Conservation (phyloP, 2,329 filamentous ascomycete species). For the Incumbomyces delicatus region DNA sequence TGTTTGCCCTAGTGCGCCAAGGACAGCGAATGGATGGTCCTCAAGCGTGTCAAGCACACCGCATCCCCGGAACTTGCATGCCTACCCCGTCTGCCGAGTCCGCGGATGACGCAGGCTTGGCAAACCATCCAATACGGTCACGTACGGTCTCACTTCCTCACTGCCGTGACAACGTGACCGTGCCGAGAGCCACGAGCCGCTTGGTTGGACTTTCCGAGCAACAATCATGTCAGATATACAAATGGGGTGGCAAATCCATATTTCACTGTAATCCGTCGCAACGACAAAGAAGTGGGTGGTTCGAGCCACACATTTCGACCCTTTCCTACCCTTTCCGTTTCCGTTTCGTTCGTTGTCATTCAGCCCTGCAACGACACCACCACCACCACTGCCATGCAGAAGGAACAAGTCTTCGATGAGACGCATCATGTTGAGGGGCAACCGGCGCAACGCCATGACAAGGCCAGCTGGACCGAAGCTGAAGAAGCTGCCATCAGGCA, state of each 20-base stretch:
- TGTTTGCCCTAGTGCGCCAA: too few relatives aligned
- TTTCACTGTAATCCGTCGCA: neutral
- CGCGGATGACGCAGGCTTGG: too few relatives aligned
- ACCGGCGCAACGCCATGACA: conserved; percentile 2
- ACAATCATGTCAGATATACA: neutral
- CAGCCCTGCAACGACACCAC: neutral
- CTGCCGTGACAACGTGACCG: too few relatives aligned
- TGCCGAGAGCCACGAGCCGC: too few relatives aligned
- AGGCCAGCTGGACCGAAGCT: conserved; percentile 15
- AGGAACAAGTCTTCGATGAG: neutral
- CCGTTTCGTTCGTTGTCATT: neutral
- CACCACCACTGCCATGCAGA: neutral
- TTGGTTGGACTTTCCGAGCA: too few relatives aligned
- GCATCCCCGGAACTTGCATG: too few relatives aligned
- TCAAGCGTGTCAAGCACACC: too few relatives aligned
- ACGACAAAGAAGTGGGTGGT: neutral
- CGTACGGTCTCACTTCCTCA: too few relatives aligned
- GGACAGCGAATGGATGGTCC: too few relatives aligned
- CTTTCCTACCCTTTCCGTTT: neutral
- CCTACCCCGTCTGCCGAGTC: too few relatives aligned
- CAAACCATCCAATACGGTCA: too few relatives aligned
- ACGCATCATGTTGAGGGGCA: neutral
- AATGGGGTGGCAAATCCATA: neutral
- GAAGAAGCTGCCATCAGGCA: conserved; percentile 15
- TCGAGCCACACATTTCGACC: neutral